Base-by-base conservation (phyloP, 192 early-diverging fungal genomes). In the Coemansia sp. region DNA sequence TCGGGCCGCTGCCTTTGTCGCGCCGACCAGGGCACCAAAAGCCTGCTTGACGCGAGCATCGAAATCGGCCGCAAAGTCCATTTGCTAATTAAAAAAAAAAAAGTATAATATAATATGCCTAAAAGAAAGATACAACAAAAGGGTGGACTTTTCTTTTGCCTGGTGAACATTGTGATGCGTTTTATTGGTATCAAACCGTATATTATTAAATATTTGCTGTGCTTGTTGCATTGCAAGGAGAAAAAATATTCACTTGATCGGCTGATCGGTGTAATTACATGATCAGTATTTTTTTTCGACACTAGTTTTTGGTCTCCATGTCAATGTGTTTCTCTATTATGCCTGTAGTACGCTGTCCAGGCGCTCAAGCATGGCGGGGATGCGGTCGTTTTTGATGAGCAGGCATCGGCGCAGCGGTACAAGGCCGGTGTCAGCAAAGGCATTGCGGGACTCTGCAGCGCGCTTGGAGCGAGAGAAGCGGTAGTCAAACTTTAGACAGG, bases 371-470 rank as follows among this genome's bases (percentile, higher is more conserved):
- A 74, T 37, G 0, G 41, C 20, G 0, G 25, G 9, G 26, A 74
- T 37, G 27, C 88, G 83, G 29, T 55, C 50, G 18, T 67, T 56
- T 46, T 77, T 80, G 45, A 89, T 72, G 50, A 84, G 64, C 62
- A 91, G 68, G 54, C 86, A 70, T 53, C 85, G 65, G 46, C 89
- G 50, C 9, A 78, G 78, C 1, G 91, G 86, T 2, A 82, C 81
- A 23, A 96, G 83, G 0, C 93, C 93, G 63, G 79, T 82, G n/a
- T 96, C 92, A 6, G 82, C 80, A 60, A 96, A 96, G 2, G 86
- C 78, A 37, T 90, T 80, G 33, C 81, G 74, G 1, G 90, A 85
- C 61, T 94, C 93, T 14, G 88, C 78, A 8, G 74, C 77, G 5
- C 83, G 68, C 47, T 81, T 71, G 22, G 81, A 60, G 20, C 87